Base-by-base conservation (phyloP, 805 yeast species). In the Candida ponderosae region DNA sequence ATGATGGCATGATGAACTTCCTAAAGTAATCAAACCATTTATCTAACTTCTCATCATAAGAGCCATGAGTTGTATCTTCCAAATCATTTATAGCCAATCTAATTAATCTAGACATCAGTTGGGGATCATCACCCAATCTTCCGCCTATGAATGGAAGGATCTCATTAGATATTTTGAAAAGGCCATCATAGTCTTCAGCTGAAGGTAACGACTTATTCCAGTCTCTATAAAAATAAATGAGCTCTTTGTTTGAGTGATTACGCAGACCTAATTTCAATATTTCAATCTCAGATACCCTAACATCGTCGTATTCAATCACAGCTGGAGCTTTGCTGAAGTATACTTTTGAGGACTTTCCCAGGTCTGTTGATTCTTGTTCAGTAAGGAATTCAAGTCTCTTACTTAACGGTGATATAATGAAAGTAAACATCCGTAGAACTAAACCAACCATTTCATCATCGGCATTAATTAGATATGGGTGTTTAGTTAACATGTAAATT, bases 21-120 rank as follows among this genome's bases (percentile, higher is more conserved):
- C 95, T 70, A 47, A 70, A 72, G 46, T 68, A 82, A 31, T 70
- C 71, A 34, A 80, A 63, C 88, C 94, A 77, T 13, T 39, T 41
- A 4, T 56, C 47, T 11, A 57, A 34, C 10, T 44, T 39, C 7
- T 46, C 44, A 8, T 40, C 38, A 6, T 39, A n/a, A 2, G 35
- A 36, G 15, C 29, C 30, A 5, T 24, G 28, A 24, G 10, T 21
- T 15, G 37, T 18, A 27, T 40, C 35, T 8, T 43, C 33, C 29
- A 76, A 53, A 36, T 69, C 71, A 19, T 52, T 38, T 4, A 56
- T 43, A 11, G 74, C 79, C n/a, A 85, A 70, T 30, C 84, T 74
- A 39, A 85, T 72, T 1, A 89, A 36, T 44, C 79, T 75, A 7
- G 74, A 60, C 13, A 83, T 58, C 3, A 85, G 55, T 3, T 53